Evolutionary conservation across 1,284 basidiomycete species (phyloP), one percentile per base, ranked within the genome.

Genomic region (Rhodotorula sp.): DNA sequence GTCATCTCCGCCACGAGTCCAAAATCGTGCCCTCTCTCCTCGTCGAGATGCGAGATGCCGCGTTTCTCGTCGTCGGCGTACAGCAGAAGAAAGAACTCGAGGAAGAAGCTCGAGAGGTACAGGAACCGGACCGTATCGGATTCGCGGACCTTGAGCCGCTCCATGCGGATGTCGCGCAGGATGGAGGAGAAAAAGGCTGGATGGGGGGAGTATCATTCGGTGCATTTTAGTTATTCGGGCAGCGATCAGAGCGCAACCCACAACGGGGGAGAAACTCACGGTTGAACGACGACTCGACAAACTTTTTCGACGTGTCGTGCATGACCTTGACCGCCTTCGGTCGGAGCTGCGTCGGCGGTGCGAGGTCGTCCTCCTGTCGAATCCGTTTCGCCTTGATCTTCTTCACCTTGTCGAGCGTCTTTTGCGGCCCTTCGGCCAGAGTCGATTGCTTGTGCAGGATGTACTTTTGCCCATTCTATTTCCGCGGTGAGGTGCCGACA

Each of bases 91-190:
- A 96, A 94, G 83, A 91, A 95, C 69, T 93, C 89, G 56, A 96
- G 85, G 78, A 95, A 89, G 88, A 93, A 96, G 72, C 90, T 89
- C 3, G 89, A 86, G 37, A 95, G 84, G 79, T 87, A 92, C 30
- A 95, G 84, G 12, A 93, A 84, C 3, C 94, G 87, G 57, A 94
- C 84, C 77, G 92, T 90, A 80, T 96, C 93, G 74, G 93, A 91
- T 77, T 94, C 91, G 1, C 89, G 89, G 67, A 96, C 88, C 80
- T 95, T 95, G 45, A 88, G 85, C 33, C 93, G 85, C 80, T 97
- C 94, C 74, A 91, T 91, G 70, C 89, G 87, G 79, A 97, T 95
- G 78, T 97, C 94, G 80, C 90, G 93, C 66, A 96, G 82, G n/a
- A 96, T 82, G 1, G 87, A 88, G 5, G 86, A 83, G 66, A 96